Evolutionary conservation across 2,329 filamentous ascomycete genomes (phyloP).

Genomic region (Aspergillus sp.): DNA sequence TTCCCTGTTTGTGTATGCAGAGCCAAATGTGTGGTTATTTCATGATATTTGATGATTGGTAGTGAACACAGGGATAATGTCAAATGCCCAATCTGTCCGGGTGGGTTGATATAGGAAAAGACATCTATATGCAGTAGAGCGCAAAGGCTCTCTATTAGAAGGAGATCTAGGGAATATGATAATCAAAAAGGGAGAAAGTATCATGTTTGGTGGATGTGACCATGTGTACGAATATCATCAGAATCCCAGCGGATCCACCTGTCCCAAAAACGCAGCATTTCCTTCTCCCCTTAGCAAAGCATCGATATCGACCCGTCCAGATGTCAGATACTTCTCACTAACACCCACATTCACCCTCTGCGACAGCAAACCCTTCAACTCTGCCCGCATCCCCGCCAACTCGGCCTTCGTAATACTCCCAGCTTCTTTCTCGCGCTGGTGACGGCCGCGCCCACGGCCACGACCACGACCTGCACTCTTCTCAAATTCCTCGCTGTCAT

Average conservation of each 20-base stretch:
- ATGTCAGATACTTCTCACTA: constrained; percentile 76
- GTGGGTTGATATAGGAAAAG: too few relatives aligned
- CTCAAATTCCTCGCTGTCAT: constrained; percentile 80
- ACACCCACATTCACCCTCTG: constrained; percentile 80
- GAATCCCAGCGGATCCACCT: constrained; percentile 41
- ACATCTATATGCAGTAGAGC: too few relatives aligned
- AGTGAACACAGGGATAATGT: too few relatives aligned
- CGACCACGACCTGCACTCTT: constrained; percentile 40
- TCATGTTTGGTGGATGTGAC: too few relatives aligned
- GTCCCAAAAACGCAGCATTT: constrained; percentile 61
- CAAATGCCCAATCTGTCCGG: too few relatives aligned
- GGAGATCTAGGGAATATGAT: too few relatives aligned
- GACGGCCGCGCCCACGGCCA: constrained; percentile 67
- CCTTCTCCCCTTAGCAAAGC: constrained; percentile 58
- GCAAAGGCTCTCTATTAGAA: too few relatives aligned
- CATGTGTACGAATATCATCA: neutral
- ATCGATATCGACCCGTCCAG: constrained; percentile 69
- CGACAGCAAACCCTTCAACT: constrained; percentile 64
- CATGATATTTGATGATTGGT: too few relatives aligned
- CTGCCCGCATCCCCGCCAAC: constrained; percentile 60
- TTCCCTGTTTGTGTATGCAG: too few relatives aligned
- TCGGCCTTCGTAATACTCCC: constrained; percentile 65
- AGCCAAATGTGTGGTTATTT: too few relatives aligned
- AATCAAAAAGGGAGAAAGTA: too few relatives aligned
- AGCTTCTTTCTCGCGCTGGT: constrained; percentile 66